Percentiles rank a stretch among this genome's conserved stretches.
Evolutionary conservation across 225 moss, liverwort and hornwort species (phyloP).

Genomic region (Antitrichia curtipendula): DNA sequence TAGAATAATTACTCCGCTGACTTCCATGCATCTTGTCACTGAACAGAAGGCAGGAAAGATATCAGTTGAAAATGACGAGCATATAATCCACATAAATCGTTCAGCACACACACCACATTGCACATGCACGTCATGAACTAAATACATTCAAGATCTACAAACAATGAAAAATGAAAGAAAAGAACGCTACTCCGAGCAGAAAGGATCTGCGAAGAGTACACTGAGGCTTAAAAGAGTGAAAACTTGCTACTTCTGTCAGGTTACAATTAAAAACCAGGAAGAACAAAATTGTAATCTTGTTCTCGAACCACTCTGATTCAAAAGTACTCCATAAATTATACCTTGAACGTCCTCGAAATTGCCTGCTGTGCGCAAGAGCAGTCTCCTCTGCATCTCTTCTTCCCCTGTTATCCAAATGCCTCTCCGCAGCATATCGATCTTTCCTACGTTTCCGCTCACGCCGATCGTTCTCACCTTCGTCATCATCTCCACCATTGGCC

Average conservation of each 20-base stretch:
- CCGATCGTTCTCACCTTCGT: constrained; percentile 57
- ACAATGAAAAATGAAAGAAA: not conserved
- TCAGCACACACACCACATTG: not conserved
- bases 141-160: not conserved
- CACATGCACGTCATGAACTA: not conserved
- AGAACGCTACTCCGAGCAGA: not conserved
- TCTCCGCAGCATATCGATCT: constrained; percentile 70
- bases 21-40: constrained; percentile 34
- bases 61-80: not conserved
- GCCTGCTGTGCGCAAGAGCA: constrained; percentile 23
- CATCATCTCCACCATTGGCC: constrained; percentile 64
- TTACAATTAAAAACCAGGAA: not conserved
- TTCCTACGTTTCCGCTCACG: constrained; percentile 80
- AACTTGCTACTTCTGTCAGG: not conserved
- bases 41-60: not conserved
- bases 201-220: not conserved
- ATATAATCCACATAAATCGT: not conserved
- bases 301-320: not conserved
- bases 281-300: not conserved
- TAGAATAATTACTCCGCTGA: constrained; percentile 15
- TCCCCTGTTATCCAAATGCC: constrained; percentile 43
- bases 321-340: not conserved
- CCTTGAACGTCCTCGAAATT: constrained; percentile 59
- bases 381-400: constrained; percentile 34
- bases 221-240: not conserved